phyloP scores from a whole-genome alignment of 352 stramenopile genomes.

The Bremia lactucae region DNA sequence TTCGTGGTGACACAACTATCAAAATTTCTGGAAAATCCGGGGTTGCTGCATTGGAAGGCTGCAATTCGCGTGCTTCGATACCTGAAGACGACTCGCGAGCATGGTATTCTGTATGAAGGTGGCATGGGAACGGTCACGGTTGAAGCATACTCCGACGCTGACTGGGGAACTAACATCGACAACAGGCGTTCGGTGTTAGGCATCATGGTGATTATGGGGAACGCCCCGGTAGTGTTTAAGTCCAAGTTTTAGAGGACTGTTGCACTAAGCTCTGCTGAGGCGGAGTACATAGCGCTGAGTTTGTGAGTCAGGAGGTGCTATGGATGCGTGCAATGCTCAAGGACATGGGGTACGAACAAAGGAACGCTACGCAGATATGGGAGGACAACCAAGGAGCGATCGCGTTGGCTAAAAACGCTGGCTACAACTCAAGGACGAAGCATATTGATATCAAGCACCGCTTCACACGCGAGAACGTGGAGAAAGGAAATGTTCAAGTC shows the following conservation, averaged over 20 bases:
- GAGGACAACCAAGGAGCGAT: background rate
- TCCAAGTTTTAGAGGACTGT: background rate
- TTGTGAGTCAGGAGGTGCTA: background rate
- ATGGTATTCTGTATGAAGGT: background rate
- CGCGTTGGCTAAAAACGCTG: background rate
- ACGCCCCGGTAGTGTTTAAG: background rate
- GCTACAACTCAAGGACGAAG: background rate
- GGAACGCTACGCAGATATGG: background rate
- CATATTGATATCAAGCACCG: background rate
- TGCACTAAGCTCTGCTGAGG: background rate
- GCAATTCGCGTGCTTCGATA: background rate
- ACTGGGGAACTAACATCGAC: background rate
- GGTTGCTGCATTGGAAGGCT: background rate
- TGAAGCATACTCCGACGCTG: background rate
- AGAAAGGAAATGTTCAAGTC: background rate
- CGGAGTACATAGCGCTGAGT: background rate
- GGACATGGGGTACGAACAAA: background rate
- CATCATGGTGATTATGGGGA: background rate
- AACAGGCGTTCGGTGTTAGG: background rate
- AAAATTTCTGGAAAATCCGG: background rate
- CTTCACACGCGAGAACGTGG: background rate
- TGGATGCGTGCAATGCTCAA: background rate
- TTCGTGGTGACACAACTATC: background rate
- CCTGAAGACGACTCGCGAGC: background rate
- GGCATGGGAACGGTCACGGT: background rate